Evolutionary conservation across 306 rosid genomes (phyloP), one percentile per base, ranked within the genome.

Genomic region (Canavalia gladiata): DNA sequence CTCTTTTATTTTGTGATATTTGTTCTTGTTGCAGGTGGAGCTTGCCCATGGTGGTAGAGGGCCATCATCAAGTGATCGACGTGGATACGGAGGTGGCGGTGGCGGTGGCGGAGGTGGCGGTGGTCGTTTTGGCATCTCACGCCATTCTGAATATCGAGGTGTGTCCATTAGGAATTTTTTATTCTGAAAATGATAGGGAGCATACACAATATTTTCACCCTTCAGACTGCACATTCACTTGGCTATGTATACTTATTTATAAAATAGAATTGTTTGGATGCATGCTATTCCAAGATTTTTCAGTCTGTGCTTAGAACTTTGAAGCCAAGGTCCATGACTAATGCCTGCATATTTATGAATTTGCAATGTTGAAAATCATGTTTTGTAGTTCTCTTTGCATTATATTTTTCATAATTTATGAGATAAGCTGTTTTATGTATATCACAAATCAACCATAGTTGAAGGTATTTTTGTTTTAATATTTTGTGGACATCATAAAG

Each of bases 1-100:
- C 28, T 77, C 54, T 64, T 39, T 4, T 60, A 56, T 64, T 29
- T 4, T 37, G 25, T 43, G 60, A 84, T 69, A 68, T 72, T 25
- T 73, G 31, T 83, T 65, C 33, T 54, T 78, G 59, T 72, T 77
- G 46, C 82, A 96, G 99, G 99, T 96, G 90, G 99, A 96, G 76
- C 99, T 96, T 77, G 99, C 99, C 62, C 99, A 93, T 88, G 98
- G 99, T 71, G 98, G 99, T 79, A 88, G 99, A 79, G 99, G 99
- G 6, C 95, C 94, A 54, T 83, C 99, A 30, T 92, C 98, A 72
- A 89, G 97, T 84, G 99, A 96, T 74, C 99, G 97, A 5, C 97
- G 94, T 73, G 93, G 97, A 52, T 88, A 95, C 81, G 83, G 88
- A 0, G 83, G 87, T 0, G 84, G 98, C 0, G 84, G 97, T 0